Conservation (phyloP, 352 stramenopile genomes). For the Ophiocytium majus region DNA sequence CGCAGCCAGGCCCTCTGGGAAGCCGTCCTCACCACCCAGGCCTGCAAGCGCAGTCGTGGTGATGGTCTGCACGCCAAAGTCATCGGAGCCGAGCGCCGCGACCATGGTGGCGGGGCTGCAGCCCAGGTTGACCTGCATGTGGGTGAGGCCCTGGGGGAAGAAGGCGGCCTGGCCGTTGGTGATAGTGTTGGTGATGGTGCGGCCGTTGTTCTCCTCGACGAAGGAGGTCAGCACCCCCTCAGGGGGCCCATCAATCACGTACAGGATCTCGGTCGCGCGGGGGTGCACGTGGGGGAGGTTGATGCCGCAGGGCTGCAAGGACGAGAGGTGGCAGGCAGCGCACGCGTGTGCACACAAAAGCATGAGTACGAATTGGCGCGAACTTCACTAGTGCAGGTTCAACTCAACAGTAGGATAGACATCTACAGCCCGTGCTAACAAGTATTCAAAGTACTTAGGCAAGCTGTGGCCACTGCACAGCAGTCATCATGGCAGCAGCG, state of each 20-base stretch:
- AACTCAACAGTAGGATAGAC: no score
- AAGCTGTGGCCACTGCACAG: no score
- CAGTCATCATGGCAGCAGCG: no score
- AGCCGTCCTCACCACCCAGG: background rate
- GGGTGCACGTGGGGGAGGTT: slow-evolving; percentile 54
- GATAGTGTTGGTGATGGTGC: slow-evolving; percentile 44
- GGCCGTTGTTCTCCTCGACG: slow-evolving; percentile 48
- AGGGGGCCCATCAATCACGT: slow-evolving; percentile 34
- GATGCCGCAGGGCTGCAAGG: slow-evolving; percentile 46
- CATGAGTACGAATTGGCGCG: no score
- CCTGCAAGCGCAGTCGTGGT: no score
- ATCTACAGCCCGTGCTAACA: no score
- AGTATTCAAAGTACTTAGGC: no score
- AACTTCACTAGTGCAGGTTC: no score
- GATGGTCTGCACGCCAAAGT: slow-evolving; percentile 44
- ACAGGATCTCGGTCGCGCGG: slow-evolving; percentile 48
- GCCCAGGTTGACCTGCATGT: slow-evolving; percentile 54
- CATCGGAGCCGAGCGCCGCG: slow-evolving; percentile 45
- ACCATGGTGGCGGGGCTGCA: slow-evolving; percentile 40
- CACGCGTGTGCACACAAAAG: no score
- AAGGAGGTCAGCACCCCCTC: slow-evolving; percentile 31
- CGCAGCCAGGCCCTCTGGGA: background rate
- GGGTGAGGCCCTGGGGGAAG: slow-evolving; percentile 53
- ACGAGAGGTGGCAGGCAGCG: no score
- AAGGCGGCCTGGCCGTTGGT: slow-evolving; percentile 31